These are phyloP conservation scores for Pseudonitzschia pungens DNA, from an alignment of 108 stramenopile species.

Conservation along the genomic window DNA sequence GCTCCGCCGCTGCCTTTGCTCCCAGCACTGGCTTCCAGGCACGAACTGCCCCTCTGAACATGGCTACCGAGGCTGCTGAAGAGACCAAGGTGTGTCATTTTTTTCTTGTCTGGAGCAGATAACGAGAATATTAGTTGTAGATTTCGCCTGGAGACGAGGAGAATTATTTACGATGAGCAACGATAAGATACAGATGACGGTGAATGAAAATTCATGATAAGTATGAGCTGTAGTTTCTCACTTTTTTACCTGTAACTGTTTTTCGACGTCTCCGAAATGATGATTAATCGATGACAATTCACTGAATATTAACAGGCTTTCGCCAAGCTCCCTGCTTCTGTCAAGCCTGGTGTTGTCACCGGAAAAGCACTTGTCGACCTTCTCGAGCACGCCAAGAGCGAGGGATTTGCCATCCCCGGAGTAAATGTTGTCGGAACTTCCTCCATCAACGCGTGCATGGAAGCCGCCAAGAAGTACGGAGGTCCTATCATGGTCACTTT, in stretches of 20 bases:
- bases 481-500: conserved; percentile 92
- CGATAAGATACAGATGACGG: too few species aligned
- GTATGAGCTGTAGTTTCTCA: too few species aligned
- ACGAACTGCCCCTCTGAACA: conserved; percentile 49
- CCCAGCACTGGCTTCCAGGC: conserved; percentile 49
- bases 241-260: too few species aligned
- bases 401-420: conserved; percentile 93
- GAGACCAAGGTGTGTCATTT: conserved; percentile 44
- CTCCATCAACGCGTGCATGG: conserved; percentile 94
- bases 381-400: conserved; percentile 80
- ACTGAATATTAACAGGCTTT: conserved; percentile 67
- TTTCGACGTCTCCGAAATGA: too few species aligned
- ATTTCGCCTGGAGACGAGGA: too few species aligned
- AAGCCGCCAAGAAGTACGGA: conserved; percentile 91
- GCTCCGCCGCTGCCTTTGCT: conserved; percentile 56
- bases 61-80: conserved; percentile 61
- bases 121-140: background rate
- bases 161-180: too few species aligned
- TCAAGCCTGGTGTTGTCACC: conserved; percentile 92
- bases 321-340: conserved; percentile 85
- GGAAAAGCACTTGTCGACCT: conserved; percentile 86
- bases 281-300: too few species aligned
- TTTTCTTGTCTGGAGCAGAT: background rate
- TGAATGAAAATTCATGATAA: too few species aligned
- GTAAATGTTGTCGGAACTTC: conserved; percentile 92